Percentiles rank a stretch among this genome's conserved stretches.
Evolutionary conservation across 345 rosid species (phyloP).

Genomic region (Salix suchowensis): DNA sequence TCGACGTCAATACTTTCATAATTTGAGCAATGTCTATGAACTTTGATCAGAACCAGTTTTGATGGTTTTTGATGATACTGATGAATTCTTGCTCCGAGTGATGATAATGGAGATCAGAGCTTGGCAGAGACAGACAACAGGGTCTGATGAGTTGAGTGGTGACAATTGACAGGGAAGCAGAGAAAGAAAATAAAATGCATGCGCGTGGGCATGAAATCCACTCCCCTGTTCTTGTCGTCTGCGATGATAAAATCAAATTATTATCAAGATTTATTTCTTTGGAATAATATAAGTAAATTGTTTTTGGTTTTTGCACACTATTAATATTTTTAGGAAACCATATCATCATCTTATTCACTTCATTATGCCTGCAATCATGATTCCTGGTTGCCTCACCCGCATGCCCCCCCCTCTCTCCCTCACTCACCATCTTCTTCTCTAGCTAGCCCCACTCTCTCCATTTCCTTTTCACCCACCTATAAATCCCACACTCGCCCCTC

Average conservation of each 20-base stretch:
- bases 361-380: constrained; percentile 96
- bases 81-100: not conserved
- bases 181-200: constrained; percentile 16
- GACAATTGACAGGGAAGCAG: not conserved
- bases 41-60: not conserved
- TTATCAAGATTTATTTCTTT: not conserved
- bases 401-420: constrained; percentile 60
- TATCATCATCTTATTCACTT: constrained; percentile 33
- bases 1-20: not conserved
- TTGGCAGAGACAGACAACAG: not conserved
- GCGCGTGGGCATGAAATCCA: constrained; percentile 57
- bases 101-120: not conserved
- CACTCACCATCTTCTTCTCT: constrained; percentile 11
- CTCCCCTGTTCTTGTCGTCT: constrained; percentile 29
- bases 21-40: not conserved
- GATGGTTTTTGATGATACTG: not conserved
- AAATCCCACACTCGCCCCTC: constrained; percentile 29
- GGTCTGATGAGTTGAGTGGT: not conserved
- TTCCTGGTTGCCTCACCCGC: constrained; percentile 98
- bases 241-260: constrained; percentile 20
- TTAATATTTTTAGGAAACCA: not conserved
- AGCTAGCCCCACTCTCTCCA: constrained; percentile 11
- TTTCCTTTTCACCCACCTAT: constrained; percentile 9
- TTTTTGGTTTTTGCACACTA: not conserved
- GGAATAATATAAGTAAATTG: not conserved